These are phyloP conservation scores for Blastobotrys muscicola DNA, from an alignment of 805 yeast genomes.

Conservation along the genomic window DNA sequence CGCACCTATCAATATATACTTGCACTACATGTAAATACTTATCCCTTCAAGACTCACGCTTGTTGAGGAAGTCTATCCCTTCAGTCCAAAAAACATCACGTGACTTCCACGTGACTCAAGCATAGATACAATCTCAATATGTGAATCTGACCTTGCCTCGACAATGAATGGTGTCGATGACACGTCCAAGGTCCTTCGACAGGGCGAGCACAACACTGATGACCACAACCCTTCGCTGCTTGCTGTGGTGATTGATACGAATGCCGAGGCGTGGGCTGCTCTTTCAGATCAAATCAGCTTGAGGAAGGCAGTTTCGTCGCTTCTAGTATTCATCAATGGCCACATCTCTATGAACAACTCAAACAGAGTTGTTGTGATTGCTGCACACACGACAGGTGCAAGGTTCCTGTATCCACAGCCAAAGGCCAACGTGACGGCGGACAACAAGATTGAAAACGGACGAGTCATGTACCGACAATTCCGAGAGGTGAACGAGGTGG, in stretches of 20 bases:
- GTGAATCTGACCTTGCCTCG: too few relatives aligned
- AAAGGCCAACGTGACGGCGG: constrained; percentile 3
- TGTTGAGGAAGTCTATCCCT: too few relatives aligned
- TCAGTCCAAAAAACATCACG: too few relatives aligned
- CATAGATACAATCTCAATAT: too few relatives aligned
- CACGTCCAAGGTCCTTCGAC: constrained; percentile 21
- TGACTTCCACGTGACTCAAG: too few relatives aligned
- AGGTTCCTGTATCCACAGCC: constrained; percentile 54
- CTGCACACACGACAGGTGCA: constrained; percentile 64
- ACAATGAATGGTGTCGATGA: constrained; percentile 28
- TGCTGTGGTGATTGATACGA: constrained; percentile 67
- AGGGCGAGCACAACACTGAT: constrained; percentile 2
- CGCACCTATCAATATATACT: too few relatives aligned
- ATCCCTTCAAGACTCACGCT: too few relatives aligned
- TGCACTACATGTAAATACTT: too few relatives aligned
- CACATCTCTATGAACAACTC: constrained; percentile 79
- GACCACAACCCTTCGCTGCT: constrained; percentile 74
- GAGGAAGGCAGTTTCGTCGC: constrained; percentile 50
- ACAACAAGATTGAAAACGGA: constrained; percentile 25
- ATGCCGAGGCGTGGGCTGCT: constrained; percentile 59
- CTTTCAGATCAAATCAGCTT: constrained; percentile 33
- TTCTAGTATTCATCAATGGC: constrained; percentile 74
- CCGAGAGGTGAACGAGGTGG: constrained; percentile 63
- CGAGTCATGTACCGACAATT: constrained; percentile 76
- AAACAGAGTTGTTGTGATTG: constrained; percentile 73